Evolutionary conservation across 2,329 filamentous ascomycete genomes (phyloP).

Genomic region (Penicillium sp.): DNA sequence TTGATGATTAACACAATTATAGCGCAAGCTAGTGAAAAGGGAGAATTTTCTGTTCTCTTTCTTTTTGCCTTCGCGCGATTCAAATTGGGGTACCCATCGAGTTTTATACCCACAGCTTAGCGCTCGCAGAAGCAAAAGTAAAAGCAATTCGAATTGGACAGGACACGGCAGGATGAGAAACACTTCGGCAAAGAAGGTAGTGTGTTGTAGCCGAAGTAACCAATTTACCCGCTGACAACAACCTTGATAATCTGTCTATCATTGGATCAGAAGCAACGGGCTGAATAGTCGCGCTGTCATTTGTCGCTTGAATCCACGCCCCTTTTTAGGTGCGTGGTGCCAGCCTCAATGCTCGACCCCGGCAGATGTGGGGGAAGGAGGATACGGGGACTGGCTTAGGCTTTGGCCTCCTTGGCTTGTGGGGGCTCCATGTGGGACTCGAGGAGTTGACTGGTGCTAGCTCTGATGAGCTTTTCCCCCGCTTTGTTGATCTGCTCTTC

Average conservation of each 20-base stretch:
- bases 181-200: slow-evolving; percentile 2
- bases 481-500: not conserved
- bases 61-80: no score
- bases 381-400: not conserved
- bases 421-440: not conserved
- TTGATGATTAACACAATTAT: no score
- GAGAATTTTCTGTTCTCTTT: no score
- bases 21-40: no score
- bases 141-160: not conserved
- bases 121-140: no score
- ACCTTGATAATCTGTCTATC: slow-evolving; percentile 5
- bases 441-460: not conserved
- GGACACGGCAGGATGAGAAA: no score
- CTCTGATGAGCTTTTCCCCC: not conserved
- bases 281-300: not conserved
- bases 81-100: no score
- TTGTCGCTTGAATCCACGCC: not conserved
- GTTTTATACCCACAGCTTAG: no score
- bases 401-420: not conserved
- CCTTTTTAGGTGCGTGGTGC: not conserved
- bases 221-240: not conserved
- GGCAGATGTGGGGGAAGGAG: not conserved
- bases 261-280: not conserved
- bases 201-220: not conserved
- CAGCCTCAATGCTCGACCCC: not conserved